Conservation (phyloP, 75 land plant species). For the Chamaecyparis obtusa region DNA sequence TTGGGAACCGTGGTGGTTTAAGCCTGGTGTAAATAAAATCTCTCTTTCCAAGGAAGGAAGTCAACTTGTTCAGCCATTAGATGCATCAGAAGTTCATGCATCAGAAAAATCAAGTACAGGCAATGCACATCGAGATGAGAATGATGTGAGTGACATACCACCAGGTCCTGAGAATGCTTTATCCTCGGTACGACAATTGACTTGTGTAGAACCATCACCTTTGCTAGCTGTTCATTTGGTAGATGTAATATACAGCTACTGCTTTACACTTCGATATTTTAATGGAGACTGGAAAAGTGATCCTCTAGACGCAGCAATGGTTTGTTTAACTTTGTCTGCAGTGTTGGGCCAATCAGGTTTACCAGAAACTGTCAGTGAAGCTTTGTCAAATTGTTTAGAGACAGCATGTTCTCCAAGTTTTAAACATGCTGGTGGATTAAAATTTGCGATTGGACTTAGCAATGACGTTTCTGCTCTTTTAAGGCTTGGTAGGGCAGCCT, state of each 20-base stretch:
- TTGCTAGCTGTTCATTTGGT: constrained; percentile 70
- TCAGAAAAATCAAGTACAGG: constrained; percentile 8
- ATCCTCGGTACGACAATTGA: constrained; percentile 50
- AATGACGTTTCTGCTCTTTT: constrained; percentile 62
- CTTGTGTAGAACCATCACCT: constrained; percentile 58
- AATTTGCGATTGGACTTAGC: constrained; percentile 57
- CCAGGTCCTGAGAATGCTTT: constrained; percentile 72
- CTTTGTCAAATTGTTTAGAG: constrained; percentile 63
- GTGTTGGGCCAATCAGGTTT: constrained; percentile 54
- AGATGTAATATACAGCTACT: constrained; percentile 78
- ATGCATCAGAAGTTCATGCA: constrained; percentile 12
- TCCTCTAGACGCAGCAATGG: constrained; percentile 58
- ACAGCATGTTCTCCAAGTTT: constrained; percentile 62
- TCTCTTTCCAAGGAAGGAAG: constrained; percentile 59
- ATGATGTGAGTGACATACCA: constrained; percentile 41
- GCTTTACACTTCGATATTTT: constrained; percentile 79
- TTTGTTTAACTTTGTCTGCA: constrained; percentile 53
- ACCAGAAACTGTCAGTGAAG: constrained; percentile 73
- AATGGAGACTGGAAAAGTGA: constrained; percentile 90
- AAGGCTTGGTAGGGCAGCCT: constrained; percentile 45
- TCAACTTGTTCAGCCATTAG: constrained; percentile 49
- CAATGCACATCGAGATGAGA: constrained; percentile 18
- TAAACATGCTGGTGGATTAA: constrained; percentile 66
- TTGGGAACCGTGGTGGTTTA: constrained; percentile 94
- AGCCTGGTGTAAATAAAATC: constrained; percentile 61